These are phyloP conservation scores for Penicillium ochrochloron DNA, from an alignment of 495 filamentous ascomycete species.

Conservation along the genomic window DNA sequence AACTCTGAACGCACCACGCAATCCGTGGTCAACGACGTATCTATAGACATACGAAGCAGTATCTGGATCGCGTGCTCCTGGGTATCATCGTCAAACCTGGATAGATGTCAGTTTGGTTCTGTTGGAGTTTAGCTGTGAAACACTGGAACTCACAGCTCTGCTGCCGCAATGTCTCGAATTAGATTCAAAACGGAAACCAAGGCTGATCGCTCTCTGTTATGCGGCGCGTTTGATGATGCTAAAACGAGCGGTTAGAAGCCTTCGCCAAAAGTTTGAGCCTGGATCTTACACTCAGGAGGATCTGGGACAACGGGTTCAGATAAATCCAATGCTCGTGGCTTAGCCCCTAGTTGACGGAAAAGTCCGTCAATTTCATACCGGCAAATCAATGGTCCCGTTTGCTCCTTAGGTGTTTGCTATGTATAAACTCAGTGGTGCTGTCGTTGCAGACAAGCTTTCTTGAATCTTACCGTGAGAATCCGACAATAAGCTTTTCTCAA, in stretches of 20 bases:
- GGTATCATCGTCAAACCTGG: conserved; percentile 41
- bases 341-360: conserved; percentile 42
- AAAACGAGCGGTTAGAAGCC: neutral
- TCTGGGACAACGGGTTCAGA: conserved; percentile 34
- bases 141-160: conserved; percentile 16
- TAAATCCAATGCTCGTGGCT: conserved; percentile 34
- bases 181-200: conserved; percentile 30
- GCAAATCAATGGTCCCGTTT: conserved; percentile 34
- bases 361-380: conserved; percentile 39
- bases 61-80: conserved; percentile 42
- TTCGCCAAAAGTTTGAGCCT: neutral
- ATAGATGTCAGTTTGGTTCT: neutral
- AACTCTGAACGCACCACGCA: conserved; percentile 44
- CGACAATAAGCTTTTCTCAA: conserved; percentile 69
- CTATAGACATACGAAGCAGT: conserved; percentile 64
- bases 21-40: conserved; percentile 54
- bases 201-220: conserved; percentile 5
- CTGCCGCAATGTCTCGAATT: conserved; percentile 6
- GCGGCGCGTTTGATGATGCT: neutral
- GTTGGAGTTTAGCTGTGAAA: neutral
- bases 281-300: conserved; percentile 27
- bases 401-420: conserved; percentile 29
- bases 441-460: neutral
- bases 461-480: conserved; percentile 48
- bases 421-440: conserved; percentile 5